Evolutionary conservation across 2,329 filamentous ascomycete species (phyloP).

Genomic region (Alternaria brassicae): DNA sequence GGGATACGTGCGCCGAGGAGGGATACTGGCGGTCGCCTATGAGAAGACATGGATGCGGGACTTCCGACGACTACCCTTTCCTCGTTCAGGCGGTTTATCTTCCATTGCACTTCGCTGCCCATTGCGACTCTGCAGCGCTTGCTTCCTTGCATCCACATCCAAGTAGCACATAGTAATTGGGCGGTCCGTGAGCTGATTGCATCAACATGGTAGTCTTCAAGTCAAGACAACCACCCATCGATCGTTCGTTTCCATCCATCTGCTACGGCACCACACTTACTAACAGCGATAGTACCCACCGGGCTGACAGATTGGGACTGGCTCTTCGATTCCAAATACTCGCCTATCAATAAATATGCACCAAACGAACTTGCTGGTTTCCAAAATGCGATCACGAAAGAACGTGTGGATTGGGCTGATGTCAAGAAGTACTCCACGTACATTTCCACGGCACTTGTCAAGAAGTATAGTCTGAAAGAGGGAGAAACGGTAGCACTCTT

Average conservation of each 20-base stretch:
- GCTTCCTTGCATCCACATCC: background rate
- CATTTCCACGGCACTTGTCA: constrained; percentile 67
- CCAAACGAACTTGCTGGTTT: constrained; percentile 58
- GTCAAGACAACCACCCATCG: constrained; percentile 53
- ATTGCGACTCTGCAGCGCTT: background rate
- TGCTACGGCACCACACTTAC: background rate
- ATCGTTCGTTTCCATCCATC: constrained; percentile 38
- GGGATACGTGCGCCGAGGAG: constrained; percentile 26
- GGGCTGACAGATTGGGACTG: constrained; percentile 67
- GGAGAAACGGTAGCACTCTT: constrained; percentile 68
- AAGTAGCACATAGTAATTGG: background rate
- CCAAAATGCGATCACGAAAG: constrained; percentile 65
- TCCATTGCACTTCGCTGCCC: background rate
- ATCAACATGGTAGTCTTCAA: constrained; percentile 51
- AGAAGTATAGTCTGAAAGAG: constrained; percentile 60
- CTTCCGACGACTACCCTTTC: background rate
- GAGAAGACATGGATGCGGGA: background rate
- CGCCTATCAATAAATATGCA: constrained; percentile 54
- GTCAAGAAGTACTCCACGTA: constrained; percentile 65
- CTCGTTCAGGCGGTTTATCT: background rate
- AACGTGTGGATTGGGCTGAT: constrained; percentile 64
- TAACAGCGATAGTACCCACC: constrained; percentile 56
- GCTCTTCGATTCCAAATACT: constrained; percentile 65
- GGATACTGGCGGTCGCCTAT: constrained; percentile 4
- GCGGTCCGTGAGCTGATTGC: background rate